Conservation (phyloP, 129 eudicot species). For the Lonicera japonica region DNA sequence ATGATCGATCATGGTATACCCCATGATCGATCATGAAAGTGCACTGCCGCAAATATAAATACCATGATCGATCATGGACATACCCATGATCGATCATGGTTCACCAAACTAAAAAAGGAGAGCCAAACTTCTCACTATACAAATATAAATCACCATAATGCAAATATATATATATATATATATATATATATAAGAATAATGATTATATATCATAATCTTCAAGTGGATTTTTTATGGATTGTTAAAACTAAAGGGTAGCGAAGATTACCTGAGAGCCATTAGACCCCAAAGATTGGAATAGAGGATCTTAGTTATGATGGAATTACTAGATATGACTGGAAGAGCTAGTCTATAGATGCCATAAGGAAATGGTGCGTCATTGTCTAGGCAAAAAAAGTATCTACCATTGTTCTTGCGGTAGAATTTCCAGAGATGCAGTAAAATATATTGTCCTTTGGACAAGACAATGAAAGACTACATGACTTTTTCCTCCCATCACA, state of each 20-base stretch:
- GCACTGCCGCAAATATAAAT: too few species aligned
- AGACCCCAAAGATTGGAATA: slow-evolving; percentile 54
- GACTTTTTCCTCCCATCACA: slow-evolving; percentile 20
- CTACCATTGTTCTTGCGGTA: background rate
- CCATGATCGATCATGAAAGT: too few species aligned
- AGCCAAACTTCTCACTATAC: too few species aligned
- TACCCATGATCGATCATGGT: too few species aligned
- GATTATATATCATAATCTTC: background rate
- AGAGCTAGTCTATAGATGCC: slow-evolving; percentile 45
- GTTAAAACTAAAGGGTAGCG: background rate
- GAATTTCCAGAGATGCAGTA: slow-evolving; percentile 10
- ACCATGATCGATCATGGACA: too few species aligned
- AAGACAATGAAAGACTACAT: slow-evolving; percentile 30
- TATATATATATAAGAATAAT: too few species aligned
- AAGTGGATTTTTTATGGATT: background rate
- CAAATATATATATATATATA: too few species aligned
- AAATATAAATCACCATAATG: too few species aligned
- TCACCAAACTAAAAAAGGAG: too few species aligned
- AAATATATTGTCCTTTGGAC: slow-evolving; percentile 26
- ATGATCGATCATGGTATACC: too few species aligned
- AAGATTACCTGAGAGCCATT: slow-evolving; percentile 37
- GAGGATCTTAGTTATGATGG: slow-evolving; percentile 26
- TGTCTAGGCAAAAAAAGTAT: slow-evolving; percentile 30
- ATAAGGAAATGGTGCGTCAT: slow-evolving; percentile 29
- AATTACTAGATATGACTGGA: slow-evolving; percentile 33